Conservation (phyloP, 495 filamentous ascomycete species). For the Neurospora sp. region DNA sequence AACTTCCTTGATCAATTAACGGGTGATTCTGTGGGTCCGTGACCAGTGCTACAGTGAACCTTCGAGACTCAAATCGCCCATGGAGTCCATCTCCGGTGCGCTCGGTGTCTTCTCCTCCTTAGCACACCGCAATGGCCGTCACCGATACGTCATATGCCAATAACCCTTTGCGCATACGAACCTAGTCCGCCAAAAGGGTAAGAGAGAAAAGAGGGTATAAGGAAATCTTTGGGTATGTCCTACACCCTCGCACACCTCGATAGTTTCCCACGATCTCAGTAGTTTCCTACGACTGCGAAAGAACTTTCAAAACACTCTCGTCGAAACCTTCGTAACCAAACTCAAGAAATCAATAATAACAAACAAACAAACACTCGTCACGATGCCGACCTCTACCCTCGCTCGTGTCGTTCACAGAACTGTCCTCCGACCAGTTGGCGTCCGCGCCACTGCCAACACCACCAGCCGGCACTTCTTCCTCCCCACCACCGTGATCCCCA, state of each 20-base stretch:
- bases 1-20: neutral
- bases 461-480: neutral
- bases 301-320: neutral
- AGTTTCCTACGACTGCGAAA: neutral
- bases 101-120: neutral
- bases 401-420: neutral
- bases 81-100: neutral
- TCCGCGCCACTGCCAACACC: neutral
- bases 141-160: neutral
- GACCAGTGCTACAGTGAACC: neutral
- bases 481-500: neutral
- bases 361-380: neutral
- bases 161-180: neutral
- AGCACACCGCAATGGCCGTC: neutral
- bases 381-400: neutral
- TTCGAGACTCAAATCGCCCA: neutral
- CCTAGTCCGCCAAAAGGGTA: neutral
- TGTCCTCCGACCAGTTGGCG: neutral
- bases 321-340: neutral
- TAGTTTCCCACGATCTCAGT: neutral
- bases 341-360: neutral
- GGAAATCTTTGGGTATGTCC: neutral
- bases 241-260: neutral
- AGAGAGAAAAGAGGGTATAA: neutral
- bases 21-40: neutral